phyloP scores from a whole-genome alignment of 225 moss, liverwort and hornwort genomes.

The Neckera pumila region DNA sequence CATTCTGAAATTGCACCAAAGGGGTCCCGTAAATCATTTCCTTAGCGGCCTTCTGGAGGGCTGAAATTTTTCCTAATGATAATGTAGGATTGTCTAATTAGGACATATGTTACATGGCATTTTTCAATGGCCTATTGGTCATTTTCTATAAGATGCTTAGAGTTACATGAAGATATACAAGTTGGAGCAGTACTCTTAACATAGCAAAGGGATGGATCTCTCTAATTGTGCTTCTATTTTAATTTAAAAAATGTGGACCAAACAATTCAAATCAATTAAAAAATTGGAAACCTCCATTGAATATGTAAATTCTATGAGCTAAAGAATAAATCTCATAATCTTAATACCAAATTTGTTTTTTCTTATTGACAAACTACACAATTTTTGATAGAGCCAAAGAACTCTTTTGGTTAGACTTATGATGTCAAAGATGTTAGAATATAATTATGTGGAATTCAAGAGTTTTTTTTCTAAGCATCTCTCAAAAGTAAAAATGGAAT shows the following conservation, averaged over 20 bases:
- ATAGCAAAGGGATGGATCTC: neutral
- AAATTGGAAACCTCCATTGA: neutral
- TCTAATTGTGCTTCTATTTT: neutral
- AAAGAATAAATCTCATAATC: neutral
- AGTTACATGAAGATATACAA: no score
- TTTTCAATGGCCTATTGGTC: neutral
- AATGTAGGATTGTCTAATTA: neutral
- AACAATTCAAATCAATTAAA: neutral
- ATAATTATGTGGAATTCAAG: neutral
- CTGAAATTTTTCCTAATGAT: no score
- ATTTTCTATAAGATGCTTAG: neutral
- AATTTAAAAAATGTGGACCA: neutral
- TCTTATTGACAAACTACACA: neutral
- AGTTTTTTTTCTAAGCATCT: no score
- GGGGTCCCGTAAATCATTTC: no score
- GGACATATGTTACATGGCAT: neutral
- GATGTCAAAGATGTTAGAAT: neutral
- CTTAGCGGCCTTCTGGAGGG: no score
- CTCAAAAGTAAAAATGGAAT: no score
- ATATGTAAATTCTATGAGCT: neutral
- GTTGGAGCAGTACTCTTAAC: accelerated
- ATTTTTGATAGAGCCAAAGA: neutral
- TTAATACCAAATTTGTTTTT: neutral
- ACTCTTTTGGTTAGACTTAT: no score
- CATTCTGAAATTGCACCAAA: no score